Evolutionary conservation across 768 basidiomycete genomes (phyloP).

Genomic region (Leccinellum rugosiceps): DNA sequence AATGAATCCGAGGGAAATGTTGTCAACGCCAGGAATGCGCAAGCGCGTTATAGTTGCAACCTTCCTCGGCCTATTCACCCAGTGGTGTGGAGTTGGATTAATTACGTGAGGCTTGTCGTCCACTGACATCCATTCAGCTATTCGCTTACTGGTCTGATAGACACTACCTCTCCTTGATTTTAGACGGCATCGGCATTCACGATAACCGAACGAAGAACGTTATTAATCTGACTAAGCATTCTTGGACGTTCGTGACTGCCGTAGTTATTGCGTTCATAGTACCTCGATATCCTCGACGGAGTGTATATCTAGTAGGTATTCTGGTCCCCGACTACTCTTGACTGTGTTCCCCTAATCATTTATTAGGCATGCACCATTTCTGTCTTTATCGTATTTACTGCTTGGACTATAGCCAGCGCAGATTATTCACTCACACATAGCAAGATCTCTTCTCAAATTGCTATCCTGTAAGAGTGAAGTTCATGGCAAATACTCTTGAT

Average conservation of each 20-base stretch:
- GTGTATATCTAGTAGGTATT: too few relatives aligned
- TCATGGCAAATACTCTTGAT: background rate
- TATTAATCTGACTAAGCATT: conserved; percentile 2
- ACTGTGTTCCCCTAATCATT: background rate
- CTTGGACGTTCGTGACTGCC: conserved; percentile 8
- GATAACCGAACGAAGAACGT: conserved; percentile 14
- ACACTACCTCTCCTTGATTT: conserved; percentile 9
- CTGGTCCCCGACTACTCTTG: too few relatives aligned
- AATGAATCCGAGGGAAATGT: background rate
- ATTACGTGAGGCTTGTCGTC: conserved; percentile 1
- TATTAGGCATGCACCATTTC: background rate
- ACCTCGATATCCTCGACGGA: too few relatives aligned
- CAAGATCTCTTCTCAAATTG: conserved; percentile 1
- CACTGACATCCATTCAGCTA: fast-evolving
- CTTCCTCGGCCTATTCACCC: conserved; percentile 7
- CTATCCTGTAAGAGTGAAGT: conserved; percentile 5
- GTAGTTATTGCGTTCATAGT: background rate
- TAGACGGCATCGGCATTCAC: conserved; percentile 14
- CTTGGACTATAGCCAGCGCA: conserved; percentile 17
- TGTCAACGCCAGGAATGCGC: conserved; percentile 9
- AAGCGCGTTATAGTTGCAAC: conserved; percentile 10
- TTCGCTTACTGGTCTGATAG: background rate
- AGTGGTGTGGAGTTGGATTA: conserved; percentile 12
- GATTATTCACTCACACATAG: conserved; percentile 9
- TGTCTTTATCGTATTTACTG: conserved; percentile 6